phyloP scores from a whole-genome alignment of 352 stramenopile genomes.

The Pythium insidiosum region DNA sequence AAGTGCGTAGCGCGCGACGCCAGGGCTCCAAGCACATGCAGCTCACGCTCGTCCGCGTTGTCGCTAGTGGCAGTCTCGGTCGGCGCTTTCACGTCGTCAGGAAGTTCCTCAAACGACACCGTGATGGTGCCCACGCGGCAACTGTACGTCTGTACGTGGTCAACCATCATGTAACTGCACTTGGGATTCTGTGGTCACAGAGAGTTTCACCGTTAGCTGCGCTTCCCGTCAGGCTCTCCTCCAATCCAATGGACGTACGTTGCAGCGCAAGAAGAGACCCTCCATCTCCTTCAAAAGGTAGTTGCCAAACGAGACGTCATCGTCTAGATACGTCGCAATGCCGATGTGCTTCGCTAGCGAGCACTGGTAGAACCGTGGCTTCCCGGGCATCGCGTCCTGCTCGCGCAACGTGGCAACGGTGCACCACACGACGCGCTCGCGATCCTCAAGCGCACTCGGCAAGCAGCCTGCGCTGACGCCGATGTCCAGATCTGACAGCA shows the following conservation, averaged over 20 bases:
- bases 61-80: slow-evolving; percentile 21
- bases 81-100: slow-evolving; percentile 23
- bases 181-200: slow-evolving; percentile 75
- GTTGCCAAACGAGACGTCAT: slow-evolving; percentile 77
- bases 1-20: too few relatives aligned
- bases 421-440: slow-evolving; percentile 49
- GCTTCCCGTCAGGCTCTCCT: too few relatives aligned
- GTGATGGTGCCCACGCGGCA: slow-evolving; percentile 60
- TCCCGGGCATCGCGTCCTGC: slow-evolving; percentile 31
- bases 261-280: too few relatives aligned
- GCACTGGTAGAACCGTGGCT: slow-evolving; percentile 63
- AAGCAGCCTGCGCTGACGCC: slow-evolving; percentile 12
- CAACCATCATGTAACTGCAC: slow-evolving; percentile 72
- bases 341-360: slow-evolving; percentile 58
- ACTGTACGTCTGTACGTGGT: slow-evolving; percentile 80
- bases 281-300: slow-evolving; percentile 71
- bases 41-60: slow-evolving; percentile 17
- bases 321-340: slow-evolving; percentile 48
- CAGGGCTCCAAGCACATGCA: slow-evolving; percentile 40
- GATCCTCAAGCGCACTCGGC: slow-evolving; percentile 13
- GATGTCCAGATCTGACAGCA: slow-evolving; percentile 83
- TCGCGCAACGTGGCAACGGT: slow-evolving; percentile 67
- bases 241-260: too few relatives aligned
- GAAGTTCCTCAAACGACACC: slow-evolving; percentile 79
- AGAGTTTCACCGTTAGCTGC: too few relatives aligned